Conservation (phyloP, 2,329 filamentous ascomycete species). For the Ceratocystis harringtonii region DNA sequence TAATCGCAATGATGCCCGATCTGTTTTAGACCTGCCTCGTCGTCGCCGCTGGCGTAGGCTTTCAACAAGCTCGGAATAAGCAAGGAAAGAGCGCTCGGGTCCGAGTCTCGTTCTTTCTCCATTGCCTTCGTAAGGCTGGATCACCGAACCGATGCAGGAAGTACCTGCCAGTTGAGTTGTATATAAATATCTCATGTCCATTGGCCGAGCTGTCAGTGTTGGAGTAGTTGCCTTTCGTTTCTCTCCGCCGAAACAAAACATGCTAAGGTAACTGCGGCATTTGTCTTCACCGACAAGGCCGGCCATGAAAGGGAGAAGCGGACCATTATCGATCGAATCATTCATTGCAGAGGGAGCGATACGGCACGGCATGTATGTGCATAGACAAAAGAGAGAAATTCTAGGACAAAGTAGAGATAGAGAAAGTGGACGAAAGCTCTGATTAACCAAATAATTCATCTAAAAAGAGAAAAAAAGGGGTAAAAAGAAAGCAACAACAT, state of each 20-base stretch:
- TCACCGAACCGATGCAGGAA: neutral
- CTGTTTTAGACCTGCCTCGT: neutral
- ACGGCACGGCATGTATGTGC: neutral
- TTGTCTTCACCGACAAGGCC: slow-evolving; percentile 2
- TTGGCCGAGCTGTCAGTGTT: neutral
- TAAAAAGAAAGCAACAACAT: neutral
- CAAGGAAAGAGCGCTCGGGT: neutral
- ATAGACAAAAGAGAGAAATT: neutral
- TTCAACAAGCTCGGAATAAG: neutral
- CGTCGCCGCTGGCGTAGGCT: neutral
- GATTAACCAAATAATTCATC: neutral
- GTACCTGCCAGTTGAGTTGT: neutral
- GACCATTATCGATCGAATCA: neutral
- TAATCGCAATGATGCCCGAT: neutral
- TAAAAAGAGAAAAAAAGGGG: neutral
- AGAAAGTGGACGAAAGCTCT: neutral
- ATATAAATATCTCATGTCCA: neutral
- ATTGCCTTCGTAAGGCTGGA: neutral
- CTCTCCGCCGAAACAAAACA: neutral
- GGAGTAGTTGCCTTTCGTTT: neutral
- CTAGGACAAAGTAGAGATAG: neutral
- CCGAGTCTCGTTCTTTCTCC: neutral
- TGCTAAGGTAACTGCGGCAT: neutral
- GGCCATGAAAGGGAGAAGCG: neutral
- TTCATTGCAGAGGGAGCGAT: no score